Base-by-base conservation (phyloP, 192 early-diverging fungal species). In the Kappamyces sp. region DNA sequence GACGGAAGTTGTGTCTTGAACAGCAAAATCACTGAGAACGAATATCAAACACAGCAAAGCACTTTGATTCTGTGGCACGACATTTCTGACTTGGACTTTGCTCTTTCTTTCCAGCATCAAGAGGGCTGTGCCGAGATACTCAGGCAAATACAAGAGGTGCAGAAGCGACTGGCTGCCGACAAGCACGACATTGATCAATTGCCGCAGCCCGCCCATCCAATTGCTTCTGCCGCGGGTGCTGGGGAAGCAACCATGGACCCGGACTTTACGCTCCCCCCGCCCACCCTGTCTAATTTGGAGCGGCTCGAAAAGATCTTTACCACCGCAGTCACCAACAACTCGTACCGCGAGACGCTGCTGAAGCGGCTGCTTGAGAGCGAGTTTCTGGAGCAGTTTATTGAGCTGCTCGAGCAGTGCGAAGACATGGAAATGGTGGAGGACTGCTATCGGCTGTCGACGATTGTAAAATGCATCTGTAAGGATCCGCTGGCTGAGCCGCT, bases 51-150 rank as follows among this genome's bases (percentile, higher is more conserved):
- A 39, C 92, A 95, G 58, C 90, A 97, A 77, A 86, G 92, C 94
- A 95, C 94, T 34, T 69, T 94, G 59, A 91, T 97, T 74, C 86
- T 93, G n/a, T 97, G 94, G 92, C 81, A 84, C 5, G 88, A 91
- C 64, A 70, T 75, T 11, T 77, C 80, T 40, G 83, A 84, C 8
- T 64, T 78, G 33, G 92, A 98, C 65, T 70, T 94, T 34, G 95
- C 95, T 6, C 76, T 98, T 31, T 93, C 90, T 61, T 98, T 98
- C 71, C 88, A 94, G 74, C 87, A 90, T 60, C 78, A 80, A 41
- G 86, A 80, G n/a, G 91, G 90, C 45, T 94, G 93, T 54, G 68
- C 77, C 29, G 85, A 88, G 34, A 80, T 92, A 49, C 83, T 88
- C 90, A 51, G 68, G 29, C 50, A 60, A 14, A 53, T 75, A 12